Conservation (phyloP, 2,329 filamentous ascomycete species). For the Acrocalymma vagum region DNA sequence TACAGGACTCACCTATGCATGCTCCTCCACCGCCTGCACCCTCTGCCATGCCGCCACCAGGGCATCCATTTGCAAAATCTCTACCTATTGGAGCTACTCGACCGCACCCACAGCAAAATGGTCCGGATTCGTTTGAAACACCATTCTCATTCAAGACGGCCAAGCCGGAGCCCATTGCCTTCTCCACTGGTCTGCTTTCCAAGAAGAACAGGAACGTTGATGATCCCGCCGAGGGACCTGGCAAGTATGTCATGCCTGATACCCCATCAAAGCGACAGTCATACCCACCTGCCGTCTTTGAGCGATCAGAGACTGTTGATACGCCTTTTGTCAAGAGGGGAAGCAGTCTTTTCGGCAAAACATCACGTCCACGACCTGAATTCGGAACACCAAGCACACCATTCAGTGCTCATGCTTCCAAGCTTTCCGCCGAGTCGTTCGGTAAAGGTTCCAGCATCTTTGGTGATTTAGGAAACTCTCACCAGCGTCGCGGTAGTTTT, state of each 20-base stretch:
- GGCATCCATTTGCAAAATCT: constrained; percentile 72
- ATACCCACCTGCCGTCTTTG: constrained; percentile 69
- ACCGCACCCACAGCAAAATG: constrained; percentile 57
- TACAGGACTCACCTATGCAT: constrained; percentile 64
- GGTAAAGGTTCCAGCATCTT: constrained; percentile 70
- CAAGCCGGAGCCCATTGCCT: constrained; percentile 77
- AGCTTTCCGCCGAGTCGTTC: constrained; percentile 74
- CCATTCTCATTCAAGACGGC: constrained; percentile 79
- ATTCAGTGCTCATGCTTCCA: constrained; percentile 71
- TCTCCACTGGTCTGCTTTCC: constrained; percentile 86
- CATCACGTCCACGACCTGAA: constrained; percentile 72
- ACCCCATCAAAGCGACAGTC: constrained; percentile 93
- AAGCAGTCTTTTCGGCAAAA: constrained; percentile 67
- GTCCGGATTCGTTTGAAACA: constrained; percentile 70
- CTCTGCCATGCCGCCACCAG: constrained; percentile 23
- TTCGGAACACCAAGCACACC: constrained; percentile 85
- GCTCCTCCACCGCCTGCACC: constrained; percentile 42
- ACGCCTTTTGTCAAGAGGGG: constrained; percentile 51
- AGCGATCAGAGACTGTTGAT: constrained; percentile 41
- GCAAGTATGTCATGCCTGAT: constrained; percentile 80
- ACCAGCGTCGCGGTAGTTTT: constrained; percentile 72
- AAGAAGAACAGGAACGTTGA: constrained; percentile 88
- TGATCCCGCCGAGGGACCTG: constrained; percentile 59
- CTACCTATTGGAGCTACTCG: constrained; percentile 72
- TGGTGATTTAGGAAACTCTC: constrained; percentile 61